Percentiles rank a stretch among this genome's conserved stretches.
Conservation (phyloP, 1,139 yeast genomes). For the Sugiyamaella castrensis region DNA sequence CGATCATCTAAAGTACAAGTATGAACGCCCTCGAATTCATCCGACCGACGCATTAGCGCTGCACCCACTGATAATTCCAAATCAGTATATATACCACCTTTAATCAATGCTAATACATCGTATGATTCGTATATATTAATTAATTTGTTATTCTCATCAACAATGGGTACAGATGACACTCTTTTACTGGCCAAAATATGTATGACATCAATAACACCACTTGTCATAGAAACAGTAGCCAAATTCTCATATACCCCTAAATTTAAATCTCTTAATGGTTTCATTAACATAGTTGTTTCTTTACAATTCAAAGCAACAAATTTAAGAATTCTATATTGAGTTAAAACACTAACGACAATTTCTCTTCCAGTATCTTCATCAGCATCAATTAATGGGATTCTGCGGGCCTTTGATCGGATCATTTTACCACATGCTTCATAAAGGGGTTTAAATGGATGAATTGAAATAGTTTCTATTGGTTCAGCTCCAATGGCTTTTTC, state of each 20-base stretch:
- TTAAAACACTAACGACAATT: constrained; percentile 89
- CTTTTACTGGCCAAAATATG: constrained; percentile 73
- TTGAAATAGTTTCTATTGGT: constrained; percentile 82
- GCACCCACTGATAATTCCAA: constrained; percentile 91
- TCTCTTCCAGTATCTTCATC: constrained; percentile 93
- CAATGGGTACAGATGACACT: constrained; percentile 89
- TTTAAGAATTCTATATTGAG: constrained; percentile 93
- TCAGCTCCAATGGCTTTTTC: constrained; percentile 87
- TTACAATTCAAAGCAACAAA: constrained; percentile 95
- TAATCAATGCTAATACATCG: constrained; percentile 87
- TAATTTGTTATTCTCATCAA: constrained; percentile 70
- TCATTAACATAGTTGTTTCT: constrained; percentile 80
- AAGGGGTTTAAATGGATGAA: constrained; percentile 86
- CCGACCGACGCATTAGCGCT: constrained; percentile 90
- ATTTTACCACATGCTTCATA: constrained; percentile 94
- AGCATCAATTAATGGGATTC: constrained; percentile 91
- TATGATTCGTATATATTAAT: constrained; percentile 95
- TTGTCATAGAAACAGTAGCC: constrained; percentile 80
- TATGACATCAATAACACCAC: constrained; percentile 94
- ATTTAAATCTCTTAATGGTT: constrained; percentile 68
- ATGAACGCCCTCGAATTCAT: constrained; percentile 96
- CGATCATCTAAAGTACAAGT: constrained; percentile 90
- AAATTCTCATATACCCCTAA: constrained; percentile 61
- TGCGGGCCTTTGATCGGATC: constrained; percentile 84
- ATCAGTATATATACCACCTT: constrained; percentile 93